Percentiles rank a stretch among this genome's conserved stretches.
Conservation (phyloP, 2,329 filamentous ascomycete species). For the Lasiodiplodia citricola region DNA sequence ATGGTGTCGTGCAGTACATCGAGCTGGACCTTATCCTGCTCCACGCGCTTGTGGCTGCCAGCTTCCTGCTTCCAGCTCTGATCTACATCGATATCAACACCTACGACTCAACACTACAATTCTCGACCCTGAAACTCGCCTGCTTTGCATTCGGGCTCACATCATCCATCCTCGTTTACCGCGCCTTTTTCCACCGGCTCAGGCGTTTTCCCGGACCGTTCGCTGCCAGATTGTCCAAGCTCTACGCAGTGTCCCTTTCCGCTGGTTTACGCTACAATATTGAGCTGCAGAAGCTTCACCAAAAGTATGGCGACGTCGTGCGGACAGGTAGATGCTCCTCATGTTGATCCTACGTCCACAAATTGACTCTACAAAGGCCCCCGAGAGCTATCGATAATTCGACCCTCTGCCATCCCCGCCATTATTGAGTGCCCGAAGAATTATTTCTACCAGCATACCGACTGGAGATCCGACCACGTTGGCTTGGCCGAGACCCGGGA, state of each 20-base stretch:
- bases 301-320: neutral
- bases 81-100: too few species aligned
- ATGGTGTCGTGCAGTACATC: too few species aligned
- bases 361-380: neutral
- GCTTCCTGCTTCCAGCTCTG: too few species aligned
- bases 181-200: neutral
- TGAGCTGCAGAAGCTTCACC: neutral
- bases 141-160: too few species aligned
- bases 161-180: neutral
- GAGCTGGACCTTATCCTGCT: too few species aligned
- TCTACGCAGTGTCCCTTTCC: neutral
- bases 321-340: neutral
- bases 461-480: too few species aligned
- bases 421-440: neutral
- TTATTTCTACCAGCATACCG: neutral
- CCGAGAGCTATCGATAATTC: neutral
- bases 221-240: neutral
- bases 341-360: neutral
- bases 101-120: too few species aligned
- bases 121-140: too few species aligned
- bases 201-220: neutral
- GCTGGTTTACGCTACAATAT: neutral
- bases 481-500: constrained; percentile 31
- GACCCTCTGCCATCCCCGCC: neutral
- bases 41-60: too few species aligned